Base-by-base conservation (phyloP, 768 basidiomycete species). In the Tulasnella calospora region DNA sequence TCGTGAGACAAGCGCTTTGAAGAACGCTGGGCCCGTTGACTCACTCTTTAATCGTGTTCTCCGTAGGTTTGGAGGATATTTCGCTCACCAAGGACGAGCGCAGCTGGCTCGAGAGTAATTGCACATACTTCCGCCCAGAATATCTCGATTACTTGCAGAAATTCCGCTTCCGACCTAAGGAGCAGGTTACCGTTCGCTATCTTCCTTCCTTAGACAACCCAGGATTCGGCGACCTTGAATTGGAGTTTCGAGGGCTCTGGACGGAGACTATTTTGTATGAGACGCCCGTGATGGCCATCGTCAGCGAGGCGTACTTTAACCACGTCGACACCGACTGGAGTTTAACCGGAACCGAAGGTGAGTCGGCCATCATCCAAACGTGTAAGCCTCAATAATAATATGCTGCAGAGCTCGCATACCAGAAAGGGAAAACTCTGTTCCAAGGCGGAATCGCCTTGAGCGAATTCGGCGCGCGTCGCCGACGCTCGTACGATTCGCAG, bases 251-350 rank as follows among this genome's bases (percentile, higher is more conserved):
- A 38, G 96, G 94, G 9, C 88, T 87, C 7, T 96, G 95, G 95
- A 85, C 85, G 0, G 94, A 96, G 80, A 88, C 93, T 9, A 97
- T 99, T 78, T 86, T 98, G 36, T 99, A 97, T 91, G 98, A 99
- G 85, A 95, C 98, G 0, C 96, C 95, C 0, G 86, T 99, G 73
- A 96, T 99, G 95, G 91, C 95, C 19, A 90, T 90, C 80, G 86
- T 99, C 73, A 95, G 94, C 82, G 95, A 99, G 83, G 90, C 90
- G 27, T 97, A 94, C 85, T 99, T 97, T 85, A 87, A 85, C 27
- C 87, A 88, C 23, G 91, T 90, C 47, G 88, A 89, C 81, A 92
- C 87, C 1, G 92, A 96, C 81, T 99, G 97, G 97, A 89, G 84
- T 76, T 90, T 95, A 80, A 90, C 92, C n/a, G 90, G 91, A 6